Evolutionary conservation across 2,329 filamentous ascomycete species (phyloP).

Genomic region (Fusarium sp.): DNA sequence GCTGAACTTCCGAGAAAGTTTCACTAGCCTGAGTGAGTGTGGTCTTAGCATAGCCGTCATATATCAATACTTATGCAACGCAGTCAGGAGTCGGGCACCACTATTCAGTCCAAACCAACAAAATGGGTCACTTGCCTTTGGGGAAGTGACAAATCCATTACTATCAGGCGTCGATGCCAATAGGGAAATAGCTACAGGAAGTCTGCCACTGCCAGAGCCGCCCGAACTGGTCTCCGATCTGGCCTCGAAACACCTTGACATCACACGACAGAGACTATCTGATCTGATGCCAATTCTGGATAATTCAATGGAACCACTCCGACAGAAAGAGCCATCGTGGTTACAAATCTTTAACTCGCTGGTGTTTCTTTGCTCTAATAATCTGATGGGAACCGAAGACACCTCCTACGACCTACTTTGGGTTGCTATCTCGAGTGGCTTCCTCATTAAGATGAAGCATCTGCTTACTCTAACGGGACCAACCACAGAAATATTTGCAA

Average conservation of each 20-base stretch:
- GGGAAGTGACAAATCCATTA: rapidly evolving
- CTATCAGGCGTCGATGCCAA: rapidly evolving
- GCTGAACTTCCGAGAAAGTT: background rate
- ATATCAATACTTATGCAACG: rapidly evolving
- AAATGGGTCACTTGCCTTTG: rapidly evolving
- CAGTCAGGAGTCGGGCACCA: background rate
- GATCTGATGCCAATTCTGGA: background rate
- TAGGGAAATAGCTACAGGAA: rapidly evolving
- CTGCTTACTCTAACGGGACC: rapidly evolving
- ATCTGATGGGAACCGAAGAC: rapidly evolving
- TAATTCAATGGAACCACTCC: rapidly evolving
- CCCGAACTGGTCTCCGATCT: rapidly evolving
- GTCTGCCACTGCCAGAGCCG: rapidly evolving
- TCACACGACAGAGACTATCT: rapidly evolving
- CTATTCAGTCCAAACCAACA: rapidly evolving
- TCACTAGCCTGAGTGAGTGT: background rate
- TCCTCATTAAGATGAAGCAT: background rate
- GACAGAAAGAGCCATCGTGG: rapidly evolving
- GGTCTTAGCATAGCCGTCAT: rapidly evolving
- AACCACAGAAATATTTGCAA: rapidly evolving
- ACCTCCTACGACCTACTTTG: rapidly evolving
- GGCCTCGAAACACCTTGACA: rapidly evolving
- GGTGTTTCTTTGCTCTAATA: background rate
- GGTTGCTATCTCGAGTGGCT: background rate
- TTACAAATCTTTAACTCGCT: background rate